Evolutionary conservation across 2,329 filamentous ascomycete species (phyloP), one percentile per base, ranked within the genome.

Genomic region (Torrubiellomyces zombiae): DNA sequence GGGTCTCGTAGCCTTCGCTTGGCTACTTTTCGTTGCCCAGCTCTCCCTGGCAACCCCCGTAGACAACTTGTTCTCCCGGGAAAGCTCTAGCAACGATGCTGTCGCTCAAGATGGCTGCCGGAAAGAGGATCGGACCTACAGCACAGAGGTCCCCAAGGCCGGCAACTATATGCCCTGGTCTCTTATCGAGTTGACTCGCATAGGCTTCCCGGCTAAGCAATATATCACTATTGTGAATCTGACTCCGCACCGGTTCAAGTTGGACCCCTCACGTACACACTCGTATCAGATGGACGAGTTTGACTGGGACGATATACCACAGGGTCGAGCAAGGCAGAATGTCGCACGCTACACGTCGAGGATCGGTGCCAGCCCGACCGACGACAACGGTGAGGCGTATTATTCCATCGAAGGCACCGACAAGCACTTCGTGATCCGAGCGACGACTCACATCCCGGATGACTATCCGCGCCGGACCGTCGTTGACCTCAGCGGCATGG

Each of bases 201-300:
- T 30, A 16, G 29, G 29, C 6, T 31, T 31, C 14, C 21, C 29
- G 2, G 26, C 31, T 10, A 38, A 31, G 12, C 42, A 42, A 18
- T 50, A 45, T 29, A 28, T 50, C 24, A 45, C 46, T 2, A 42
- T 50, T 10, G 45, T 50, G 16, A 49, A 50, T 20, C 35, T 50
- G 15, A 50, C 46, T 4, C 47, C 47, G 2, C 40, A 50, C 19
- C 33, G 36, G 10, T 40, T 49, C 30, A 28, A 30, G 9, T 32
- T 44, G 20, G 32, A 35, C 10, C 24, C 30, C 18, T 40, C 42
- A 12, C 26, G 31, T 21, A 42, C 44, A 4, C 37, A 45, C 10
- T 41, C 37, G 9, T 45, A 48, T 25, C 45, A 49, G 26, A 40
- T 50, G 35, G 37, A 41, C 21, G 30, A 27, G 2, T 50, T 45